phyloP scores from a whole-genome alignment of 2,329 filamentous ascomycete genomes.

The Hortaea sp. region DNA sequence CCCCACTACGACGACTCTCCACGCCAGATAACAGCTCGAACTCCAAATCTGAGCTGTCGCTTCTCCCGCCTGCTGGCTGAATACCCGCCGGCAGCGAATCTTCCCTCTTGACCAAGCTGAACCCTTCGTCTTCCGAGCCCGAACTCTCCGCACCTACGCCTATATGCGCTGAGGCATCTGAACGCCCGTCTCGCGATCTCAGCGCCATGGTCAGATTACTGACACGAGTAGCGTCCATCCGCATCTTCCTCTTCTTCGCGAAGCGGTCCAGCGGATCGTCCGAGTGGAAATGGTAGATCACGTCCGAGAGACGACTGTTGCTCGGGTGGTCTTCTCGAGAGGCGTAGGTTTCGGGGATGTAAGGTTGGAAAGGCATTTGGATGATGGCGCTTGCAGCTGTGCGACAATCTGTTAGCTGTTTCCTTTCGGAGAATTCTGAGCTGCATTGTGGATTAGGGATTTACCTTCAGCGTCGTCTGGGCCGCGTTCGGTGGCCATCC shows the following conservation, averaged over 20 bases:
- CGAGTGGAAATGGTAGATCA: conserved; percentile 8
- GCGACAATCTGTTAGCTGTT: conserved; percentile 1
- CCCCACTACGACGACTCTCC: too few relatives aligned
- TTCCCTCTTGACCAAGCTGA: not conserved
- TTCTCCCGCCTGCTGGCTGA: not conserved
- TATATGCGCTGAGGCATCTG: too few relatives aligned
- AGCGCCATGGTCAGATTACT: conserved; percentile 1
- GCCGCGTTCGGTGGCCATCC: conserved; percentile 26
- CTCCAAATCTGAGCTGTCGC: not conserved
- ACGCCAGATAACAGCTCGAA: not conserved
- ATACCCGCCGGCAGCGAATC: not conserved
- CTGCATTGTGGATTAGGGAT: conserved; percentile 5
- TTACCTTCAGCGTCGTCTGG: conserved; percentile 32
- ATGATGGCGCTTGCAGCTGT: conserved; percentile 23
- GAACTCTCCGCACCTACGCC: not conserved
- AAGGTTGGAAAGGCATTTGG: conserved; percentile 19
- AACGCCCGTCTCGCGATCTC: not conserved
- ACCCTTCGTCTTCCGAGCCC: not conserved
- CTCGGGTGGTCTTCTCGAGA: conserved; percentile 11
- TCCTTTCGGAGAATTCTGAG: too few relatives aligned
- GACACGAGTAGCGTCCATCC: not conserved
- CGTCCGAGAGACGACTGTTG: conserved; percentile 2
- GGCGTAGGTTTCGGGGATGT: conserved; percentile 14
- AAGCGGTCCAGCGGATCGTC: not conserved
- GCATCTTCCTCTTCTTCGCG: not conserved